Conservation (phyloP, 1,284 basidiomycete species). For the Puccinia coronata region DNA sequence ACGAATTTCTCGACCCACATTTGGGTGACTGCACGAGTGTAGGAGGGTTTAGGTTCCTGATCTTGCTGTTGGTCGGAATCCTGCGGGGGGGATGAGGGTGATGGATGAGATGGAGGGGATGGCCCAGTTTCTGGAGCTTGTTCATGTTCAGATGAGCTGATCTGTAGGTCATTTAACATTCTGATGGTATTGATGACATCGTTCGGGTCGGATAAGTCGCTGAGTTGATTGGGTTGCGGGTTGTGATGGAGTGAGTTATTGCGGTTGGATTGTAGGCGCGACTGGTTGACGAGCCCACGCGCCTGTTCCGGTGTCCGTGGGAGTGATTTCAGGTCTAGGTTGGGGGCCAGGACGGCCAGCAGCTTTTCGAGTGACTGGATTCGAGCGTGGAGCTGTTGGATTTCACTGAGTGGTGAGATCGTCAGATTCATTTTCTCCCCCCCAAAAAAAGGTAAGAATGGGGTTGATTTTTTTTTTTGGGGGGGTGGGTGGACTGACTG, state of each 20-base stretch:
- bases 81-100: not conserved
- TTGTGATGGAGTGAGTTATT: not conserved
- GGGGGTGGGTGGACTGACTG: constrained; percentile 12
- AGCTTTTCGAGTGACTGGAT: constrained; percentile 25
- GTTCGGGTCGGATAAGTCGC: not conserved
- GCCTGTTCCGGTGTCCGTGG: constrained; percentile 43
- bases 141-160: not conserved
- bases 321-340: constrained; percentile 28
- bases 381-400: constrained; percentile 34
- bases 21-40: not conserved
- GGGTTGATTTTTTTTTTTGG: too few species aligned
- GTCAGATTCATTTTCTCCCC: too few species aligned
- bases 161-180: not conserved
- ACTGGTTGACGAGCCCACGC: constrained; percentile 14
- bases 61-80: not conserved
- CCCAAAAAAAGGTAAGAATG: too few species aligned
- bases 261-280: not conserved
- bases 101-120: not conserved
- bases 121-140: not conserved
- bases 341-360: constrained; percentile 20
- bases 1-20: constrained; percentile 2
- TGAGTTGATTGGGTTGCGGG: not conserved
- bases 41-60: not conserved
- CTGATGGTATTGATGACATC: not conserved
- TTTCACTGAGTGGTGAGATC: constrained; percentile 21